phyloP scores from a whole-genome alignment of 2,329 filamentous ascomycete genomes.

The Penicillium sclerotiorum region DNA sequence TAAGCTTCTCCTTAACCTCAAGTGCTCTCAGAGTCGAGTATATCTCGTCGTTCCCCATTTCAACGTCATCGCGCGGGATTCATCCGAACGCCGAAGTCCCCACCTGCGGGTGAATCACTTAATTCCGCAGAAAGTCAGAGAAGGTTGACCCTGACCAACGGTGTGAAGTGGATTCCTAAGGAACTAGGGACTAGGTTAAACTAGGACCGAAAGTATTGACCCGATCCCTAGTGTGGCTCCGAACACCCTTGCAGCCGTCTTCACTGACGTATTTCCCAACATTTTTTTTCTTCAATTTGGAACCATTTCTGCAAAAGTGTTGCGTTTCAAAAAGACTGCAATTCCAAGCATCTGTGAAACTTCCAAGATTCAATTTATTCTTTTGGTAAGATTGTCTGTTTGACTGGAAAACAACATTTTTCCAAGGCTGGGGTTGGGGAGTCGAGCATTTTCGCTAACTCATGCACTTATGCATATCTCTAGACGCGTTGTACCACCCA shows the following conservation, averaged over 20 bases:
- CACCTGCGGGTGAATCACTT: constrained; percentile 1
- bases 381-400: background rate
- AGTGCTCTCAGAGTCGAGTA: too few relatives aligned
- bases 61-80: constrained; percentile 2
- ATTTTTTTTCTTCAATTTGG: constrained; percentile 7
- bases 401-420: too few relatives aligned
- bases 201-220: background rate
- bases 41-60: background rate
- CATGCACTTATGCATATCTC: background rate
- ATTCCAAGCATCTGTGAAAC: background rate
- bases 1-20: background rate
- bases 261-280: constrained; percentile 16
- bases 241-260: constrained; percentile 1
- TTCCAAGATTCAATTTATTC: background rate
- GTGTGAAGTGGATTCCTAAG: constrained; percentile 8
- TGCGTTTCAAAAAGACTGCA: too few relatives aligned
- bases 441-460: constrained; percentile 8
- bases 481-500: constrained; percentile 11
- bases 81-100: background rate
- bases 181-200: background rate
- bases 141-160: background rate
- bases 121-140: background rate
- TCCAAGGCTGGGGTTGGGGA: too few relatives aligned
- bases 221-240: background rate
- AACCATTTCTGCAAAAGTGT: too few relatives aligned